Conservation (phyloP, 768 basidiomycete species). For the Suillus luteus region DNA sequence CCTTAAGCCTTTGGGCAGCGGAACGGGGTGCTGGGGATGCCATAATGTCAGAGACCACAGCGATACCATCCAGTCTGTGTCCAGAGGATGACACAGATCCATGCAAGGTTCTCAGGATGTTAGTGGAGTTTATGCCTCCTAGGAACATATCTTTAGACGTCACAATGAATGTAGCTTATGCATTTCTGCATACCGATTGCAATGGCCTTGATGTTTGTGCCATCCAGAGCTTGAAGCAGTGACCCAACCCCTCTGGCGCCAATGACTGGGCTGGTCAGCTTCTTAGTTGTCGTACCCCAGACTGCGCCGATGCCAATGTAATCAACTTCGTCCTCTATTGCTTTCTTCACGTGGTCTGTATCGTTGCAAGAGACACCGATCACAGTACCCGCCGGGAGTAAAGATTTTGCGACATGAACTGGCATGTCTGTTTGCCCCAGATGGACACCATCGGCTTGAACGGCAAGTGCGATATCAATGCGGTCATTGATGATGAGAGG, state of each 20-base stretch:
- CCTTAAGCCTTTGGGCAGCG: conserved; percentile 49
- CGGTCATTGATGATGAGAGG: conserved; percentile 89
- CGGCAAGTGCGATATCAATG: conserved; percentile 82
- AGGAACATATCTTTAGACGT: conserved; percentile 9
- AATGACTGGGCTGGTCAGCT: conserved; percentile 59
- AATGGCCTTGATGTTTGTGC: conserved; percentile 68
- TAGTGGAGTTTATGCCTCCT: conserved; percentile 88
- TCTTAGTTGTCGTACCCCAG: conserved; percentile 81
- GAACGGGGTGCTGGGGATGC: conserved; percentile 56
- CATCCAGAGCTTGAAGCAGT: conserved; percentile 65
- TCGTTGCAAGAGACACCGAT: conserved; percentile 84
- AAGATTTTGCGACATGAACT: conserved; percentile 56
- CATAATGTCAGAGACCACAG: conserved; percentile 87
- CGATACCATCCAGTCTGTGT: conserved; percentile 74
- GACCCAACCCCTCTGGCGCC: conserved; percentile 74
- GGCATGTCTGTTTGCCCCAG: conserved; percentile 90
- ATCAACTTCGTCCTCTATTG: conserved; percentile 67
- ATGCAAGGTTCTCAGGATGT: conserved; percentile 74
- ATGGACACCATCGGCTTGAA: conserved; percentile 80
- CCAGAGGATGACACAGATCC: conserved; percentile 62
- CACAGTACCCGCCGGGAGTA: conserved; percentile 70
- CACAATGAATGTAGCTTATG: background rate
- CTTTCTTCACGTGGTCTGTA: conserved; percentile 60
- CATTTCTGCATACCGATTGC: conserved; percentile 68
- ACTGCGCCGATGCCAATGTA: conserved; percentile 90